Conservation (phyloP, 2,329 filamentous ascomycete species). For the Claviceps pazoutovae region DNA sequence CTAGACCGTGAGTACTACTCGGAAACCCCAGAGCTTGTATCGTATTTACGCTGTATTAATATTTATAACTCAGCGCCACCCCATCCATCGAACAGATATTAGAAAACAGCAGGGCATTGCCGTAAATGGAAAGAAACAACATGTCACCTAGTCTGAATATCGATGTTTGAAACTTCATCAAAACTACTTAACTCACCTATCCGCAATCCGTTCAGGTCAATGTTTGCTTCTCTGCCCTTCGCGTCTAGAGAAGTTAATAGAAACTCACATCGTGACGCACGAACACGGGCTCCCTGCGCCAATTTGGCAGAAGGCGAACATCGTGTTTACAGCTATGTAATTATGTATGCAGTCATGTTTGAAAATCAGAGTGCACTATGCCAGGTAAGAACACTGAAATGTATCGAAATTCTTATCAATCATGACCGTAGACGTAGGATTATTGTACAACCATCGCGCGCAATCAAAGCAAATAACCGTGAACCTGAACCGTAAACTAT, state of each 20-base stretch:
- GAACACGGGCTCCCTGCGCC: too few relatives aligned
- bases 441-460: conserved; percentile 59
- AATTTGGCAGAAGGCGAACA: too few relatives aligned
- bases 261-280: too few relatives aligned
- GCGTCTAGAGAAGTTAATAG: too few relatives aligned
- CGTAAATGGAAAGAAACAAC: background rate
- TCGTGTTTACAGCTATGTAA: too few relatives aligned
- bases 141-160: background rate
- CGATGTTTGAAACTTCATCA: background rate
- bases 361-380: too few relatives aligned
- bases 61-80: conserved; percentile 13
- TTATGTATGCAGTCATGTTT: too few relatives aligned
- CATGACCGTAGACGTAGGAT: conserved; percentile 53
- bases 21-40: background rate
- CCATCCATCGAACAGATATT: conserved; percentile 4
- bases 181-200: background rate
- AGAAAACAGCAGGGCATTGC: background rate
- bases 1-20: conserved; percentile 56
- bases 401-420: conserved; percentile 22
- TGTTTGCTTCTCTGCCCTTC: too few relatives aligned
- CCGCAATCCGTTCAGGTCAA: background rate
- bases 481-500: conserved; percentile 65
- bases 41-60: background rate
- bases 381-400: background rate
- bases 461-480: conserved; percentile 38